Base-by-base conservation (phyloP, 208 protist genomes). In the Acanthamoeba rhysodes region DNA sequence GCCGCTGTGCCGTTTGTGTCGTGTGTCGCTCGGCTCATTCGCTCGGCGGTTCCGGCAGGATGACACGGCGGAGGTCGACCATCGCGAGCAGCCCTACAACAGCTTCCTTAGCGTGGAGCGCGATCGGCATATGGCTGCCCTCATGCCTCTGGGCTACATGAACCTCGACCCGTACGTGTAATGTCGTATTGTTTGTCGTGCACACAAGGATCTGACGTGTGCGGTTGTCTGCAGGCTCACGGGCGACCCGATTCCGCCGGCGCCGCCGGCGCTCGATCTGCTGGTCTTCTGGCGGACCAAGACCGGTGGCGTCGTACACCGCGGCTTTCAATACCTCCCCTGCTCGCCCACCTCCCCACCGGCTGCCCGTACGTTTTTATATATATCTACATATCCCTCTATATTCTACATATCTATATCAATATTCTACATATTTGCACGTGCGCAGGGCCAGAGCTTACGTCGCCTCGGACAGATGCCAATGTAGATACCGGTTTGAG, bases 21-120 rank as follows among this genome's bases (percentile, higher is more conserved):
- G 22, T 68, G 16, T 68, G 62, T 68, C 37, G 37, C 37, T 41
- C 37, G 37, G 4, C 37, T 41, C 37, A 41, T 4, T 41, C 32
- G 66, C 66, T 29, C 66, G 12, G 20, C 12, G 66, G 20, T 74
- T 12, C 55, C 55, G 10, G 27, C 70, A 78, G 70, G 70, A 78
- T 45, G 70, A 45, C 37, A 22, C 70, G 9, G 4, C 24, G 8
- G 29, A 78, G 70, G 32, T 68, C 62, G 22, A 78, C 37, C 70
- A 78, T n/a, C 12, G 70, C 4, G 70, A 78, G 8, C 70, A n/a
- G 37, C 70, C 70, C 37, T 78, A 50, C 37, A 22, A 7, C 20
- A 78, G 70, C 16, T 78, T 78, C 37, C 70, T 78, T n/a, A 22
- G 70, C 29, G 32, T 45, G 70, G 70, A 78, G 37, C 70, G 70